Evolutionary conservation across 108 stramenopile genomes (phyloP).

Genomic region (Halocafeteria seosinensis): DNA sequence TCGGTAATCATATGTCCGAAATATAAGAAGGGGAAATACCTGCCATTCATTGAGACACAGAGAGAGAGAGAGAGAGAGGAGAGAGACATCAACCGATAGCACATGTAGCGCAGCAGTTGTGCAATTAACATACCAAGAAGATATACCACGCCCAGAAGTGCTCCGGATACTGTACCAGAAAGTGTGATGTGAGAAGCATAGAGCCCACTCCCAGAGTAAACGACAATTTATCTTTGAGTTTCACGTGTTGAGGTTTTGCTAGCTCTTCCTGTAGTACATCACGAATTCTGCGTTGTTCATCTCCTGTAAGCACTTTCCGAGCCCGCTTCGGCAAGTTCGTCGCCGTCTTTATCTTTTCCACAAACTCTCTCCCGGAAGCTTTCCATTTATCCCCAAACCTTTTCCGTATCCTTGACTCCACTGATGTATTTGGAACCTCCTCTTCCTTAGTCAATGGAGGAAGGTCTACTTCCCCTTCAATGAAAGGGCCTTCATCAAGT

Average conservation of each 20-base stretch:
- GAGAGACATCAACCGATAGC: neutral
- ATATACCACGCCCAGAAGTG: neutral
- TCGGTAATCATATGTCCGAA: slow-evolving; percentile 29
- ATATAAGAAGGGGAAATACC: slow-evolving; percentile 24
- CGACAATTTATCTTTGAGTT: neutral
- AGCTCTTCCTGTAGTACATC: neutral
- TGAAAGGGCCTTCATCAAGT: too few relatives aligned
- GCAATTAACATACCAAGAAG: neutral
- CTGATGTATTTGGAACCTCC: too few relatives aligned
- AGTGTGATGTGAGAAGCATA: neutral
- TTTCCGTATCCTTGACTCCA: too few relatives aligned
- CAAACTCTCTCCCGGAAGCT: too few relatives aligned
- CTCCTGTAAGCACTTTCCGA: neutral
- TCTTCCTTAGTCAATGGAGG: too few relatives aligned
- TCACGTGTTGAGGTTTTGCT: neutral
- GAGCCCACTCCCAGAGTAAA: neutral
- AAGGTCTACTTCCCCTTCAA: too few relatives aligned
- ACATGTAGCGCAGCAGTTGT: too few relatives aligned
- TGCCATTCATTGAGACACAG: neutral
- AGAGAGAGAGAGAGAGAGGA: neutral
- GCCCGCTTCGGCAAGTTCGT: too few relatives aligned
- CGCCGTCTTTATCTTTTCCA: too few relatives aligned
- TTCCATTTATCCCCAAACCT: too few relatives aligned
- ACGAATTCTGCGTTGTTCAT: neutral
- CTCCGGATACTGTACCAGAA: neutral